Conservation (phyloP, 202 grass and related monocot genomes). For the Setaria viridis region DNA sequence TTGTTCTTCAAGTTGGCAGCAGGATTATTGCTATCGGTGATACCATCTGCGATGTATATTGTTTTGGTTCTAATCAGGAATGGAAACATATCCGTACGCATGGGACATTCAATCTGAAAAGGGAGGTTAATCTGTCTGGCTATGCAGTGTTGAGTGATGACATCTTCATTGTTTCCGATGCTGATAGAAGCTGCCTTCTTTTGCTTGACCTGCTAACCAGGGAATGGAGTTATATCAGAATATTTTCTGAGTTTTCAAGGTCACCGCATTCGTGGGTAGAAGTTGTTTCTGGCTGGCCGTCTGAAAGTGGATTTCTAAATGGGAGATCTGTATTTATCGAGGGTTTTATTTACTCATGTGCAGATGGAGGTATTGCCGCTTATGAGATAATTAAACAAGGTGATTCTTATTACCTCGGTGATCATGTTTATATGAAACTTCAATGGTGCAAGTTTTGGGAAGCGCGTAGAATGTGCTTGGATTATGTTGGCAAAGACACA, state of each 20-base stretch:
- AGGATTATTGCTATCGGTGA: too few relatives aligned
- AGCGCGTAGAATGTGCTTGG: conserved; percentile 13
- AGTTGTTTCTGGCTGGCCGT: background rate
- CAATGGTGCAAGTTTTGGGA: background rate
- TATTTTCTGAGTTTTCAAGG: too few relatives aligned
- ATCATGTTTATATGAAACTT: background rate
- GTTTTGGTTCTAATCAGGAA: too few relatives aligned
- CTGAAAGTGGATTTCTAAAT: background rate
- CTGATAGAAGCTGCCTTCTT: background rate
- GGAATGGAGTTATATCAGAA: background rate
- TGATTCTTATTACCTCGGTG: background rate
- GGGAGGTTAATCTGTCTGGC: background rate
- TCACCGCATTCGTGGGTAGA: too few relatives aligned
- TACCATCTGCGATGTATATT: too few relatives aligned
- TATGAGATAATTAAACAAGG: background rate
- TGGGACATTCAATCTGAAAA: background rate
- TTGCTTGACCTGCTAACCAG: background rate
- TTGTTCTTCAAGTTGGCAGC: too few relatives aligned
- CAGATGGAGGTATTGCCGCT: background rate
- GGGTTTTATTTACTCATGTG: conserved; percentile 40
- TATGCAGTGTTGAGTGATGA: background rate
- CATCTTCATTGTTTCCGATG: conserved; percentile 29
- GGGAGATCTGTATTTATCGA: conserved; percentile 4
- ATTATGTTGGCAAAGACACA: background rate
- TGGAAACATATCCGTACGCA: too few relatives aligned